Evolutionary conservation across 345 rosid genomes (phyloP).

Genomic region (Euphorbia lathyris): DNA sequence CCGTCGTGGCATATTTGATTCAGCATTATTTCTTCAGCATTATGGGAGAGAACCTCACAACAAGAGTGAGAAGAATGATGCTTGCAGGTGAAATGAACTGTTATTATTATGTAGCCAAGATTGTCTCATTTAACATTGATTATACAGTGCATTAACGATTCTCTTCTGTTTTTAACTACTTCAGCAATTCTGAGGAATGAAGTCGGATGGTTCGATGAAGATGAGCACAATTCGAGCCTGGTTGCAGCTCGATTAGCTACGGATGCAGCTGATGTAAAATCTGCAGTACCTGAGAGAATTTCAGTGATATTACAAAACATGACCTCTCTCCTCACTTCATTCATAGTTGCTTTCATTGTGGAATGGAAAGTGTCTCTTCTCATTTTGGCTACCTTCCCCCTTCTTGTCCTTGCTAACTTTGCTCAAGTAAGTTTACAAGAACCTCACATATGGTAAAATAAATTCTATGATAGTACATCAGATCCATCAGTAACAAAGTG

Average conservation of each 20-base stretch:
- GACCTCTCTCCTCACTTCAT: constrained; percentile 97
- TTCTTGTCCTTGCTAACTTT: constrained; percentile 96
- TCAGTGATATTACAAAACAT: constrained; percentile 96
- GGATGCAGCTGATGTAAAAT: constrained; percentile 94
- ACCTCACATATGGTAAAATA: no score
- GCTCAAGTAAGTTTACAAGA: constrained; percentile 67
- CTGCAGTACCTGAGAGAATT: constrained; percentile 96
- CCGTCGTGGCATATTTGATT: constrained; percentile 90
- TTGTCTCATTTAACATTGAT: neutral
- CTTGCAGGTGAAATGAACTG: constrained; percentile 67
- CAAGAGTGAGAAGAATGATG: constrained; percentile 98
- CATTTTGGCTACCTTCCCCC: constrained; percentile 91
- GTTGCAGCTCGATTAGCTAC: constrained; percentile 83
- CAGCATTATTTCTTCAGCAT: constrained; percentile 99
- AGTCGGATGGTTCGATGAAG: constrained; percentile 99
- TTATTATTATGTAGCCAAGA: no score
- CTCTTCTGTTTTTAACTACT: constrained; percentile 10
- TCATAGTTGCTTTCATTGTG: constrained; percentile 92
- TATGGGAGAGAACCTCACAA: constrained; percentile 99
- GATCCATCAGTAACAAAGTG: no score
- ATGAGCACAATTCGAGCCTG: constrained; percentile 95
- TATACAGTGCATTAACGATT: neutral
- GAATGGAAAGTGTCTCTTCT: constrained; percentile 99
- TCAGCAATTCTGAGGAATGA: constrained; percentile 92
- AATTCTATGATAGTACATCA: no score